Base-by-base conservation (phyloP, 1,284 basidiomycete genomes). In the Trametes hirsuta region DNA sequence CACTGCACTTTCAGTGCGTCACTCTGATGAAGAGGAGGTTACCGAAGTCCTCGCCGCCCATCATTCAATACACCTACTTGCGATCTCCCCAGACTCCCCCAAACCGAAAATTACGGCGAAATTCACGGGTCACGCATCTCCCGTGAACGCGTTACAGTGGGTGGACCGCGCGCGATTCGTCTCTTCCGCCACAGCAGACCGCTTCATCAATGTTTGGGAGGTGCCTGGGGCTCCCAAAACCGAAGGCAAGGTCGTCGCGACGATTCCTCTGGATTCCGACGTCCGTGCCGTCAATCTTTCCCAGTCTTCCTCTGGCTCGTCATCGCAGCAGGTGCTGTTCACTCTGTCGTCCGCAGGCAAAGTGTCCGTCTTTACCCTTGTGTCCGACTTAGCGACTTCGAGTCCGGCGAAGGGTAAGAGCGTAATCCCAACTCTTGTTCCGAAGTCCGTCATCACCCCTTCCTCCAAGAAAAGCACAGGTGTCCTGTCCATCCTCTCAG, bases 151-250 rank as follows among this genome's bases (percentile, higher is more conserved):
- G 37, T 65, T 87, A 6, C 75, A 77, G 53, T 88, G 86, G 85
- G 79, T 81, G 61, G 69, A 73, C 18, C 76, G 77, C 10, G 76
- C 73, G 30, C 79, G 77, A 30, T 91, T 94, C 72, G 75, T 90
- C 44, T 90, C 91, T 4, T 81, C 84, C 21, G 91, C 91, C 5
- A 86, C 91, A 67, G 83, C 82, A 34, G 92, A 94, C 74, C 84
- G 92, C 21, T 85, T 90, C 46, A 77, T 93, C n/a, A 89, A 86
- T 68, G 68, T 88, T 49, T 87, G 90, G 91, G 75, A 84, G 68
- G 66, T 83, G 61, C 65, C 66, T 14, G 46, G 59, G 11, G 41
- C 54, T n/a, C 52, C 75, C 54, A 75, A 77, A 57, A 62, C 74
- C 47, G 77, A 85, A 72, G 84, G 84, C 62, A 85, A 76, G 72